A percentile compares a stretch with the other conserved stretches of the same genome.
Evolutionary conservation across 805 yeast species (phyloP).

Genomic region (Nakazawaea holstii): DNA sequence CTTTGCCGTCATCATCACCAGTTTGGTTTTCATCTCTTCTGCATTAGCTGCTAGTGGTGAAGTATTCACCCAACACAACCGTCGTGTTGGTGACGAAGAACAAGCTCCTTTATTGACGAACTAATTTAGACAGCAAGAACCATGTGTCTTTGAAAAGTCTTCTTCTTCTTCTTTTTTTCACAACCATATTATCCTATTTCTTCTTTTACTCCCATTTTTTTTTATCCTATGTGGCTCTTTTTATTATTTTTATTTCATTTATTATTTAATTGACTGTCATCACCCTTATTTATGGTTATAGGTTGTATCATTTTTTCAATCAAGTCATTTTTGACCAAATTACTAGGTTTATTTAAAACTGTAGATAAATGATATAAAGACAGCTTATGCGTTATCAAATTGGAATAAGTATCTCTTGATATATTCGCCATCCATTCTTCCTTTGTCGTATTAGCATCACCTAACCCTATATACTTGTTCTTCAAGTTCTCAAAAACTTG

Average conservation of each 20-base stretch:
- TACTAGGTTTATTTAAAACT: slow-evolving; percentile 42
- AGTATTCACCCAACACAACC: slow-evolving; percentile 13
- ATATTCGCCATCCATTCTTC: slow-evolving; percentile 66
- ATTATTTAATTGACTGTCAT: not conserved
- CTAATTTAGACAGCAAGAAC: not conserved
- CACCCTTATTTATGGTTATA: not conserved
- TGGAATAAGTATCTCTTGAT: slow-evolving; percentile 60
- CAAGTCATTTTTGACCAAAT: slow-evolving; percentile 23
- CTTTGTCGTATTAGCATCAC: slow-evolving; percentile 64
- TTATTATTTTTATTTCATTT: not conserved
- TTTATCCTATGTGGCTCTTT: not conserved
- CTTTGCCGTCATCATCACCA: slow-evolving; percentile 67
- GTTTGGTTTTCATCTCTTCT: slow-evolving; percentile 46
- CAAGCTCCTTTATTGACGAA: slow-evolving; percentile 27
- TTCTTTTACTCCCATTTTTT: not conserved
- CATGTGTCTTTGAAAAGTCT: not conserved
- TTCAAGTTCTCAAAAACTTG: slow-evolving; percentile 52
- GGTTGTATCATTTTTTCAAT: slow-evolving; percentile 32
- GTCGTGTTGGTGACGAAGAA: slow-evolving; percentile 16
- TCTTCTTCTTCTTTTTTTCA: not conserved
- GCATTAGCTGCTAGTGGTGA: slow-evolving; percentile 40
- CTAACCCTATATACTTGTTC: slow-evolving; percentile 67
- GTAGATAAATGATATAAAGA: slow-evolving; percentile 49
- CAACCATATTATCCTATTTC: not conserved
- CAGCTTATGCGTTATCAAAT: slow-evolving; percentile 54